Conservation (phyloP, 2,329 filamentous ascomycete species). For the Teratosphaeria pseudoeucalypti region DNA sequence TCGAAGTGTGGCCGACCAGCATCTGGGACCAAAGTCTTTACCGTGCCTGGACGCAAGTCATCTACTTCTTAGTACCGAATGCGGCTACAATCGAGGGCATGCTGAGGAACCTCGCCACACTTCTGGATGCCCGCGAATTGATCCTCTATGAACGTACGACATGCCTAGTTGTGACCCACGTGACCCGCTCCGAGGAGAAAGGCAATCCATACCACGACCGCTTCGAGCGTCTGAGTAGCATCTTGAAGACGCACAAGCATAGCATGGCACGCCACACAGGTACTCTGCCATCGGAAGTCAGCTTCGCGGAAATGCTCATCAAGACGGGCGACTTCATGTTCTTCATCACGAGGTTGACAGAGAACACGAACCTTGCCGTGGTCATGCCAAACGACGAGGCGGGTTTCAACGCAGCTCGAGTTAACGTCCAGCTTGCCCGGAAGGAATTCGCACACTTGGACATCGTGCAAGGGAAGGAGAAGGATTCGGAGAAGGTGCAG, state of each 20-base stretch:
- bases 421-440: slow-evolving; percentile 81
- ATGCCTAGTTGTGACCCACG: slow-evolving; percentile 90
- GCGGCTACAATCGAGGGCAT: slow-evolving; percentile 78
- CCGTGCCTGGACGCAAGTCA: slow-evolving; percentile 96
- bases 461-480: slow-evolving; percentile 29
- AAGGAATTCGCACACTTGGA: slow-evolving; percentile 64
- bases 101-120: slow-evolving; percentile 67
- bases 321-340: slow-evolving; percentile 77
- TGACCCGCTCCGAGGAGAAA: slow-evolving; percentile 63
- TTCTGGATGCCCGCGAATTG: slow-evolving; percentile 87
- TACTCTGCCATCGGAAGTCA: slow-evolving; percentile 69
- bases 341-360: slow-evolving; percentile 90
- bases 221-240: slow-evolving; percentile 90
- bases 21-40: slow-evolving; percentile 99
- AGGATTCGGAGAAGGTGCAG: slow-evolving; percentile 3
- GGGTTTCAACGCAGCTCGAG: slow-evolving; percentile 77
- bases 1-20: slow-evolving; percentile 86
- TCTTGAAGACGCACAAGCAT: slow-evolving; percentile 98
- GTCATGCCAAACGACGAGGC: slow-evolving; percentile 85
- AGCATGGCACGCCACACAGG: slow-evolving; percentile 61
- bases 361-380: slow-evolving; percentile 93
- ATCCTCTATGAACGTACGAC: slow-evolving; percentile 92
- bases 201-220: slow-evolving; percentile 81
- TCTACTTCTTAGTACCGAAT: slow-evolving; percentile 95
- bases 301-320: slow-evolving; percentile 72